Evolutionary conservation across 768 basidiomycete genomes (phyloP), one percentile per base, ranked within the genome.

Genomic region (Auriscalpium orientale): DNA sequence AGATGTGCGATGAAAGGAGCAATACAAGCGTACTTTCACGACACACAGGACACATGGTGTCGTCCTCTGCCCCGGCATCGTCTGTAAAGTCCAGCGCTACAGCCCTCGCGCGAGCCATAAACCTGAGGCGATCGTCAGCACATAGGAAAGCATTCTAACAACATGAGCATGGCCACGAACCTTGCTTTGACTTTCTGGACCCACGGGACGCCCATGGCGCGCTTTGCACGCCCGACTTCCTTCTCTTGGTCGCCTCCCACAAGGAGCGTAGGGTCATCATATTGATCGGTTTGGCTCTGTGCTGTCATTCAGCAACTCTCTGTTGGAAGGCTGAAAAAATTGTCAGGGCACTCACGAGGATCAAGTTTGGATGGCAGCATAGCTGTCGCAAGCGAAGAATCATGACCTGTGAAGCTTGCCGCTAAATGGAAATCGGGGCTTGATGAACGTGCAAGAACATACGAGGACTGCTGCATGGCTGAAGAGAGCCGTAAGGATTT

Each of bases 321-420:
- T 28, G 28, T 28, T 28, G 28, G 28, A 28, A 28, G 28, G 28
- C 28, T 28, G 28, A 7, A 28, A 1, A 28, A 16, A 16, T 63
- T 58, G 65, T 5, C 18, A 43, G 6, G 40, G 28, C 28, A 28
- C 78, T 35, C 51, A 85, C 84, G 43, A 87, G 72, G 44, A 88
- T 82, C 5, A 91, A 78, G 62, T 83, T 72, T 0, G 88, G 88
- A 65, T 89, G 87, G 59, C 81, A 80, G 64, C 85, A 87, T 0
- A 90, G 70, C 63, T 90, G 89, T 5, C 88, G 77, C 43, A 92
- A 71, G 7, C 89, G 83, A 36, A 91, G 74, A 18, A 91, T 85
- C 79, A 91, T 76, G 21, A 88, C 82, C 75, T 85, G 62, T 13
- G 13, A 57, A 8, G 28, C 44, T 34, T 56, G 44, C 55, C 13